phyloP scores from a whole-genome alignment of 1,284 basidiomycete species.

The Ceratobasidium sp. region DNA sequence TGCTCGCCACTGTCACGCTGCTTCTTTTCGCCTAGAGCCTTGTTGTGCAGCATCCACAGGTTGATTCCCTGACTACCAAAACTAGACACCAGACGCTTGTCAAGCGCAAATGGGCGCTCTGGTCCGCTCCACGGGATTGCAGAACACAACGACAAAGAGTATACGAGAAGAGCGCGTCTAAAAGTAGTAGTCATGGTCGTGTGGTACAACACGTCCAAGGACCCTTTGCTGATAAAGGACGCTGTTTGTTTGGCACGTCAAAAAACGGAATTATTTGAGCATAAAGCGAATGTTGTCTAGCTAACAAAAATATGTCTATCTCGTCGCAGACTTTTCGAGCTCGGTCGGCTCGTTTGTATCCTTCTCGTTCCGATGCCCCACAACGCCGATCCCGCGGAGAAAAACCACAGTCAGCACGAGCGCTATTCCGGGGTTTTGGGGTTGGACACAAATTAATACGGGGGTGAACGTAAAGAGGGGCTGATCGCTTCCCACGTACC shows the following conservation, averaged over 20 bases:
- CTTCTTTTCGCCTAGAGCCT: conserved; percentile 16
- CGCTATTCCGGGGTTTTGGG: conserved; percentile 56
- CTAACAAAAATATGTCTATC: conserved; percentile 1
- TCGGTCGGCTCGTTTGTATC: conserved; percentile 4
- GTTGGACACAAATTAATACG: conserved; percentile 19
- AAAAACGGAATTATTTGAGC: conserved; percentile 14
- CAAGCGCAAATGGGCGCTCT: neutral
- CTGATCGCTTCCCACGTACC: conserved; percentile 57
- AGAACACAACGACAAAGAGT: conserved; percentile 28
- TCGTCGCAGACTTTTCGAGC: conserved; percentile 6
- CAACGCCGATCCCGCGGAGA: conserved; percentile 70
- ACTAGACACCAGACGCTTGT: conserved; percentile 27
- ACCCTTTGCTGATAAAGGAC: conserved; percentile 20
- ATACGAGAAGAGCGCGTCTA: conserved; percentile 18
- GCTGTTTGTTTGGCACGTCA: conserved; percentile 27
- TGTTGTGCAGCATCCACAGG: conserved; percentile 45
- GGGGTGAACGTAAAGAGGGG: neutral
- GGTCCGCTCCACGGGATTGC: neutral
- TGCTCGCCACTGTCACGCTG: conserved; percentile 11
- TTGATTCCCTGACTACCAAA: conserved; percentile 49
- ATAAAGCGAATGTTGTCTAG: conserved; percentile 4
- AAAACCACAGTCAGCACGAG: conserved; percentile 65
- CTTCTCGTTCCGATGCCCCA: conserved; percentile 58
- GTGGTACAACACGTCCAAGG: neutral
- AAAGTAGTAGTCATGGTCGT: conserved; percentile 17